Base-by-base conservation (phyloP, 768 basidiomycete genomes). In the Mycena kentingensis region DNA sequence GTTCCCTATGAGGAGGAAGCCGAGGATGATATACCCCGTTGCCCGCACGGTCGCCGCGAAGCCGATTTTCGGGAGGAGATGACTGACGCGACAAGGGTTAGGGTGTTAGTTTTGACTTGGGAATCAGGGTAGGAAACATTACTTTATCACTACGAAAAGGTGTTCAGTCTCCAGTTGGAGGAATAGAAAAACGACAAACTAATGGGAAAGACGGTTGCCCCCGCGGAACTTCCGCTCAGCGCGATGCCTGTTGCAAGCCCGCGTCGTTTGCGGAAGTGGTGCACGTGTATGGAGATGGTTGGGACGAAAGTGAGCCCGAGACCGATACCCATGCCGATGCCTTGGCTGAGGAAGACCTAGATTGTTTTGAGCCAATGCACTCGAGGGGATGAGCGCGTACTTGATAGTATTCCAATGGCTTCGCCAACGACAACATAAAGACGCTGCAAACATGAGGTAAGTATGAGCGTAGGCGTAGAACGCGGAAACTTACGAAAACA, bases 231-330 rank as follows among this genome's bases (percentile, higher is more conserved):
- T 29, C 79, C 77, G 29, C 70, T 70, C 1, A 73, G 64, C 21
- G 70, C 70, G 36, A 82, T 60, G 8, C 79, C 77, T 59, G 78
- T 75, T 5, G 77, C 76, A 4, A 76, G 55, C 3, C 75, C 63
- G 22, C 77, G 67, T 13, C 69, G 65, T 41, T 63, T 65, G 18
- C 63, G 51, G 50, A 81, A 81, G 62, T 78, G 73, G 34, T 77
- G 76, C 2, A 46, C 43, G 15, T 43, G 25, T 26, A 55, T 55
- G 2, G 72, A 71, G 10, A 78, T 54, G 1, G 74, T 66, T 2
- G 78, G 79, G 25, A 73, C 62, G 52, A 72, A 76, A 21, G 70
- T 64, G 32, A 71, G 46, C 1, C 76, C 76, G 13, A 70, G 60
- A 8, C 72, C 73, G n/a, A 79, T 60, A 12, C 77, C 72, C 35